These are phyloP conservation scores for Sapria himalayana DNA, from an alignment of 345 rosid species.

Conservation along the genomic window DNA sequence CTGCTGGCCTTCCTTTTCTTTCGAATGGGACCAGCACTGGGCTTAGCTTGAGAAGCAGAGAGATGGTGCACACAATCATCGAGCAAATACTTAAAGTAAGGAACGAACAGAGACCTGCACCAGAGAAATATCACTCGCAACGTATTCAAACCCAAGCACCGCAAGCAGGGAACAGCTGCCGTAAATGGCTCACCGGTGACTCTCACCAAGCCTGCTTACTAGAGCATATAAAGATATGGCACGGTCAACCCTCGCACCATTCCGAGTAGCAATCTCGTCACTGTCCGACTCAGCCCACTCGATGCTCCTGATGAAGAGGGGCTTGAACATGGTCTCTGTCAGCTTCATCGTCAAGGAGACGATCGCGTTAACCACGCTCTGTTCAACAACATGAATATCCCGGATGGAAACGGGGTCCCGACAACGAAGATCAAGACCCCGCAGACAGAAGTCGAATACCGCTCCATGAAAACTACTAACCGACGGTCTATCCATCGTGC, in stretches of 20 bases:
- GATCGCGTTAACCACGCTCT: constrained; percentile 39
- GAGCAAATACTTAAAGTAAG: constrained; percentile 63
- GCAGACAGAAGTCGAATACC: constrained; percentile 67
- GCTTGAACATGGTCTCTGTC: constrained; percentile 83
- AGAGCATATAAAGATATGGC: constrained; percentile 59
- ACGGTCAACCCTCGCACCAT: constrained; percentile 28
- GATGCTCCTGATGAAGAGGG: constrained; percentile 56
- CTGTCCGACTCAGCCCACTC: constrained; percentile 66
- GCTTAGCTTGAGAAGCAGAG: constrained; percentile 15
- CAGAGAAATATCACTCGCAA: constrained; percentile 1
- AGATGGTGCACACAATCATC: constrained; percentile 49
- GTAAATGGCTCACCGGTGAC: constrained; percentile 45
- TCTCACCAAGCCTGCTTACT: constrained; percentile 60
- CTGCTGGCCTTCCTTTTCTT: constrained; percentile 72
- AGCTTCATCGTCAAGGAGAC: constrained; percentile 69
- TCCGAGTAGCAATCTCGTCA: constrained; percentile 21
- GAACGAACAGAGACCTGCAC: constrained; percentile 78
- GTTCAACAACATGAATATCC: constrained; percentile 44
- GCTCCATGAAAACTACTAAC: constrained; percentile 34
- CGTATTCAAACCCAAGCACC: no score
- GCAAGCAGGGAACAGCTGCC: no score
- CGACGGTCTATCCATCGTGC: constrained; percentile 58
- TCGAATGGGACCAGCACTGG: constrained; percentile 18
- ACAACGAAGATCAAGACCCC: constrained; percentile 66
- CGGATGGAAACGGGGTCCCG: constrained; percentile 34